Percentiles rank a stretch among this genome's conserved stretches.
Conservation (phyloP, 164 flowering plant genomes). For the Stephania cephalantha region DNA sequence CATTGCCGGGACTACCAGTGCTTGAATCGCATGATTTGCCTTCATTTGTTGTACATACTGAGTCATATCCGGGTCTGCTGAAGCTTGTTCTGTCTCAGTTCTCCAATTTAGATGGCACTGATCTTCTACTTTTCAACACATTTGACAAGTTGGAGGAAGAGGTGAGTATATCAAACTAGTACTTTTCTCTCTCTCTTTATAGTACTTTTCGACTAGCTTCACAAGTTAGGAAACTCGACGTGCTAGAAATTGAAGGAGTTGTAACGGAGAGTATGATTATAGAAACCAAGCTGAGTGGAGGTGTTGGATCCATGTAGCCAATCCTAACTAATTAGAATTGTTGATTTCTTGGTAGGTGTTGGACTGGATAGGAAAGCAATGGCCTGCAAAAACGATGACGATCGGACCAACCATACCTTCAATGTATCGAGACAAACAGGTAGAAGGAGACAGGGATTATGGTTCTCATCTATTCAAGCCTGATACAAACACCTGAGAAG, state of each 20-base stretch:
- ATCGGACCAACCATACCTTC: conserved; percentile 20
- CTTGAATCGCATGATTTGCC: conserved; percentile 25
- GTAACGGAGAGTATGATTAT: too few species aligned
- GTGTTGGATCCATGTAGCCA: neutral
- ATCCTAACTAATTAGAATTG: neutral
- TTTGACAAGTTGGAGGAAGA: conserved; percentile 30
- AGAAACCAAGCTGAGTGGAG: too few species aligned
- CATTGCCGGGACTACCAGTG: conserved; percentile 12
- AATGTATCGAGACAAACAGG: conserved; percentile 6
- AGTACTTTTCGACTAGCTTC: too few species aligned
- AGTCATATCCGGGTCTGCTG: conserved; percentile 6
- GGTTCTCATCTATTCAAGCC: conserved; percentile 12
- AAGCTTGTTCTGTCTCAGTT: conserved; percentile 16
- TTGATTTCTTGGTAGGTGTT: conserved; percentile 10
- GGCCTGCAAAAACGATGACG: conserved; percentile 13
- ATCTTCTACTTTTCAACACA: conserved; percentile 29
- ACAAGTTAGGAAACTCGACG: too few species aligned
- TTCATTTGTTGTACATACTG: conserved; percentile 9
- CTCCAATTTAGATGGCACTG: conserved; percentile 18
- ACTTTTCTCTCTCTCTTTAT: conserved; percentile 1
- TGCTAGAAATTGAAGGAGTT: too few species aligned
- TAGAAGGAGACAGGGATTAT: conserved; percentile 16
- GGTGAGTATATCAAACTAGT: conserved; percentile 11
- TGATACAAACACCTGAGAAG: conserved; percentile 13
- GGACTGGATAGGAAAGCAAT: conserved; percentile 21